A percentile compares a stretch with the other conserved stretches of the same genome.
phyloP scores from a whole-genome alignment of 768 basidiomycete genomes.

The Trametes punicea region DNA sequence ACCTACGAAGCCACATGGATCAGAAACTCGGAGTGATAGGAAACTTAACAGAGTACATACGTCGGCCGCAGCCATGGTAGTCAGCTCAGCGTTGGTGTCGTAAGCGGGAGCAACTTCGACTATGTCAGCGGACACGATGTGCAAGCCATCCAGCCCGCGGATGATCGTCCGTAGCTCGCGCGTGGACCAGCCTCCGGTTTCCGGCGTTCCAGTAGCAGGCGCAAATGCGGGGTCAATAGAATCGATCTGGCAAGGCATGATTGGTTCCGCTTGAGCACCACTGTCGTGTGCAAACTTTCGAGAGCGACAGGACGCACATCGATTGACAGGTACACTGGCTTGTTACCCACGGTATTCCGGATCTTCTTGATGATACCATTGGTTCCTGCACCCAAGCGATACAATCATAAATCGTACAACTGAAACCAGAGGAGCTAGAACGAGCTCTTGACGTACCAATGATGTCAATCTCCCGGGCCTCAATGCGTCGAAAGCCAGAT shows the following conservation, averaged over 20 bases:
- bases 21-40: conserved; percentile 35
- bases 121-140: conserved; percentile 78
- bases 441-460: conserved; percentile 45
- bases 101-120: conserved; percentile 86
- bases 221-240: conserved; percentile 81
- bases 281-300: neutral
- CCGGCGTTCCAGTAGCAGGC: conserved; percentile 82
- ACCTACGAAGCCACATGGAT: conserved; percentile 45
- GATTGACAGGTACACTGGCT: conserved; percentile 76
- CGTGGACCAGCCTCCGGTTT: conserved; percentile 83
- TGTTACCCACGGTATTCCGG: conserved; percentile 68
- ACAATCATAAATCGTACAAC: neutral
- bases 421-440: neutral
- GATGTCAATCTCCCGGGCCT: conserved; percentile 82
- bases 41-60: conserved; percentile 31
- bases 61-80: conserved; percentile 62
- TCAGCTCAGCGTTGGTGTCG: conserved; percentile 62
- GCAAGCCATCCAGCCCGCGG: conserved; percentile 69
- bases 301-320: conserved; percentile 44
- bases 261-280: neutral
- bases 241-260: conserved; percentile 49
- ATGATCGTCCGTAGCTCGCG: conserved; percentile 77
- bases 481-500: conserved; percentile 78
- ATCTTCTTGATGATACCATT: conserved; percentile 80
- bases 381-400: conserved; percentile 43